A percentile compares a stretch with the other conserved stretches of the same genome.
phyloP scores from a whole-genome alignment of 306 rosid species.

The Lagenaria siceraria region DNA sequence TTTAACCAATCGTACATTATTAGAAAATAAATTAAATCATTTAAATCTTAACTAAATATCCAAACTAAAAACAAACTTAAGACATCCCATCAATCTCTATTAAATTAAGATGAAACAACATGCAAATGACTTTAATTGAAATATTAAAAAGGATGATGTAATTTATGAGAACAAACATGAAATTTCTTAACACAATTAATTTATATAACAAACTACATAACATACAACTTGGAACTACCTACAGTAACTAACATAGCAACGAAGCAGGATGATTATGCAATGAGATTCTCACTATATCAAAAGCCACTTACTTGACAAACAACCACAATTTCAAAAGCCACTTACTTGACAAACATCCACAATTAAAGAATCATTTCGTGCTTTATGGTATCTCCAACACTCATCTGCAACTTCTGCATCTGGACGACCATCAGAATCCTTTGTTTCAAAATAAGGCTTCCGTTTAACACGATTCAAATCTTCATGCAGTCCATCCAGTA shows the following conservation, averaged over 20 bases:
- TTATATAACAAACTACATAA: neutral
- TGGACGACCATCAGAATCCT: conserved; percentile 81
- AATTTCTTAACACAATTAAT: neutral
- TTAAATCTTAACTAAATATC: neutral
- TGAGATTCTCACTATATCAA: neutral
- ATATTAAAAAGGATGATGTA: neutral
- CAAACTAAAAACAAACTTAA: neutral
- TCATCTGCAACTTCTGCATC: conserved; percentile 91
- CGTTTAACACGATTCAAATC: conserved; percentile 96
- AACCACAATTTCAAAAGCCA: conserved; percentile 83
- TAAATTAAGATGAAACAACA: neutral
- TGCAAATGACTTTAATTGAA: neutral
- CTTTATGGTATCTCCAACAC: conserved; percentile 94
- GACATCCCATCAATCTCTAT: neutral
- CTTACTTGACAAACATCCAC: conserved; percentile 99
- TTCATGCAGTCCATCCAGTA: conserved; percentile 97
- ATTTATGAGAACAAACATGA: neutral
- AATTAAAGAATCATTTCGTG: conserved; percentile 93
- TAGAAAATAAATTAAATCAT: neutral
- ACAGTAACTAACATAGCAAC: neutral
- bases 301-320: conserved; percentile 80
- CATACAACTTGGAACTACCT: neutral
- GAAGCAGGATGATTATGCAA: neutral
- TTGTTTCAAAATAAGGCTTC: conserved; percentile 96
- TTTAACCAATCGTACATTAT: conserved; percentile 6